Evolutionary conservation across 1,284 basidiomycete species (phyloP), one percentile per base, ranked within the genome.

Genomic region (Melampsora americana): DNA sequence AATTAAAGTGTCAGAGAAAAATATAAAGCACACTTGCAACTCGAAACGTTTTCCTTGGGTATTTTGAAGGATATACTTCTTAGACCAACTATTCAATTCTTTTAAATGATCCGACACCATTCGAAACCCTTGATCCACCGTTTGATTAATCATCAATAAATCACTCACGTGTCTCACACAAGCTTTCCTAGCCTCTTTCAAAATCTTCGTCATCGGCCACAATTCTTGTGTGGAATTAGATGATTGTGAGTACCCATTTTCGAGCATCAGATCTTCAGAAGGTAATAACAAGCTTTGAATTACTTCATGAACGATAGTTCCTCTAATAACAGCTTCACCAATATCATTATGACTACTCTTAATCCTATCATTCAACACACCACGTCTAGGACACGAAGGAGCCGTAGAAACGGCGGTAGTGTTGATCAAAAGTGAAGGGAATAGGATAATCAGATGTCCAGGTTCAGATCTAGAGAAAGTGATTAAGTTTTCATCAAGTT

Each of bases 401-500:
- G 93, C 88, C 77, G 89, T 90, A 3, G 93, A 90, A 28, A 96
- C 88, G 0, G 91, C 87, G 0, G 94, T 95, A 53, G 92, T 90
- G 0, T 94, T 94, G 64, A 96, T 83, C 67, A 97, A 89, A 61
- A 92, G 84, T 82, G 97, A 95, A 1, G 94, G 94, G 80, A 96
- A 92, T 60, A 90, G 89, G 77, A 97, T 89, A 74, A 96, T 75
- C 72, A 83, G 83, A 20, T 82, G 80, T 0, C 79, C 75, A 0
- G 82, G 80, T 77, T 83, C 80, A 46, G 65, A 39, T 32, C 73
- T 68, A 32, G 73, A 68, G 66, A 76, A 69, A 7, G 66, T 65
- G 28, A 76, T 60, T 6, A 50, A 26, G 16, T 77, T 61, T 32
- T 68, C 61, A 18, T 69, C 48, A n/a, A 69, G 32, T 44, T 71